phyloP scores from a whole-genome alignment of 306 rosid genomes.

The Pyrus communis region DNA sequence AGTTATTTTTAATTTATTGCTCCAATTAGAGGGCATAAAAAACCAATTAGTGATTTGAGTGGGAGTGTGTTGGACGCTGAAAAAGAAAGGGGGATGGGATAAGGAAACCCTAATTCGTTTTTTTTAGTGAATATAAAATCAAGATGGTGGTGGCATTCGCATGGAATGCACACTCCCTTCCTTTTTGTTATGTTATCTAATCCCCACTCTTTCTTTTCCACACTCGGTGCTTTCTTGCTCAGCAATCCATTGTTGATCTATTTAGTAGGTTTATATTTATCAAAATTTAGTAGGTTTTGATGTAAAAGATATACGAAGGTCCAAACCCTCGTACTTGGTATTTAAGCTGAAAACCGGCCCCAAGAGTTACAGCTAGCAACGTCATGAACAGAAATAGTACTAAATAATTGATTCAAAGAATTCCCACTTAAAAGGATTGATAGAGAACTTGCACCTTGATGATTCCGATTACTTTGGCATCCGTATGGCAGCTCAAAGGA shows the following conservation, averaged over 20 bases:
- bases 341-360: neutral
- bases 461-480: neutral
- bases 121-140: slow-evolving; percentile 16
- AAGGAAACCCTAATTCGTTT: slow-evolving; percentile 1
- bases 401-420: neutral
- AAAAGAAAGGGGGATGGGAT: neutral
- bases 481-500: neutral
- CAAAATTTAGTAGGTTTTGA: neutral
- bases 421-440: neutral
- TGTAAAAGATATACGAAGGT: neutral
- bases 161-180: slow-evolving; percentile 70
- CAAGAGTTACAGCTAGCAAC: neutral
- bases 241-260: slow-evolving; percentile 43
- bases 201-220: slow-evolving; percentile 25
- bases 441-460: neutral
- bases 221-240: slow-evolving; percentile 59
- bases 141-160: slow-evolving; percentile 48
- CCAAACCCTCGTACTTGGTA: neutral
- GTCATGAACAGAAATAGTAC: neutral
- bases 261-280: neutral
- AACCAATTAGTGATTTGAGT: neutral
- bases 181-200: slow-evolving; percentile 39
- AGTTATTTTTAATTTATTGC: neutral
- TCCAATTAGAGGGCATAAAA: neutral
- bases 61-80: slow-evolving; percentile 1